Percentiles rank a stretch among this genome's conserved stretches.
These are phyloP conservation scores for Leptosphaerulina australis DNA, from an alignment of 2,329 filamentous ascomycete species.

Conservation along the genomic window DNA sequence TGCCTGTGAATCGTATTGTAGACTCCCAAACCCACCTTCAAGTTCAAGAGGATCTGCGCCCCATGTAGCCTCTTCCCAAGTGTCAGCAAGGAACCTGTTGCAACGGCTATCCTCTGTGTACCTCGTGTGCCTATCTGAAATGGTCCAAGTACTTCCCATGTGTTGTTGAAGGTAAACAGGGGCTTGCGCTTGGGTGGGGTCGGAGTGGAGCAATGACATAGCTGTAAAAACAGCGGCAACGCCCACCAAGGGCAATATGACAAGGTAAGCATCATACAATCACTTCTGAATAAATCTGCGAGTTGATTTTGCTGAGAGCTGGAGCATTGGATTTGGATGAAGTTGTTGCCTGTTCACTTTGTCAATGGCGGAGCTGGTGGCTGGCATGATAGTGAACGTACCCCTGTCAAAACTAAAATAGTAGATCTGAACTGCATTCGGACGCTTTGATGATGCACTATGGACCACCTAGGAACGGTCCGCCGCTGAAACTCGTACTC, in stretches of 20 bases:
- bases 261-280: slow-evolving; percentile 1
- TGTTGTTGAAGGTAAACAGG: slow-evolving; percentile 41
- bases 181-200: slow-evolving; percentile 29
- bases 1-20: slow-evolving; percentile 52
- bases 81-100: slow-evolving; percentile 21
- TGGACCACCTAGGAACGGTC: slow-evolving; percentile 21
- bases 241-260: slow-evolving; percentile 5
- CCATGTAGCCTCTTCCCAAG: slow-evolving; percentile 60
- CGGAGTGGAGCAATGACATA: slow-evolving; percentile 26
- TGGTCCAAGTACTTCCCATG: slow-evolving; percentile 62
- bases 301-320: neutral
- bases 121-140: slow-evolving; percentile 66
- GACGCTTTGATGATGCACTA: slow-evolving; percentile 31
- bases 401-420: slow-evolving; percentile 23
- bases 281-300: neutral
- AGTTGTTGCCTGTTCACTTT: neutral
- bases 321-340: neutral
- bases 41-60: slow-evolving; percentile 63
- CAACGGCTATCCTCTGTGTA: slow-evolving; percentile 36
- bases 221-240: slow-evolving; percentile 18
- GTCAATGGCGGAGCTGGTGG: slow-evolving; percentile 19
- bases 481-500: slow-evolving; percentile 26
- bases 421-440: slow-evolving; percentile 29
- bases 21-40: slow-evolving; percentile 58
- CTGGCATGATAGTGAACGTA: slow-evolving; percentile 11